phyloP scores from a whole-genome alignment of 192 early-diverging fungal genomes.

The Chytriomyces sp. region DNA sequence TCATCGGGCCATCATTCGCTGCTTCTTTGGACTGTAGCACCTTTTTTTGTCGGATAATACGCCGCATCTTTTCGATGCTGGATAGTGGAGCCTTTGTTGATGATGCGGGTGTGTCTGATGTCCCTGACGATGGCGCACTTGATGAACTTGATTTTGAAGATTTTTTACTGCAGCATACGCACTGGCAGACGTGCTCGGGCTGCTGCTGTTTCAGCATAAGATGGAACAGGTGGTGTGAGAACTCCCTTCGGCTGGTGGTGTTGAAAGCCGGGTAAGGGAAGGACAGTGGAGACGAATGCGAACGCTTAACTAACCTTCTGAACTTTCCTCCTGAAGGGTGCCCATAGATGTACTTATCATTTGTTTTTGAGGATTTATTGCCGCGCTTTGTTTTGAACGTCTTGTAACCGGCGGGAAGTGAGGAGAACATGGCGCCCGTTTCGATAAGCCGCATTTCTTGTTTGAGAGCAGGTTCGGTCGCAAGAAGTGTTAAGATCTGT shows the following conservation, averaged over 20 bases:
- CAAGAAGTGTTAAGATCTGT: not conserved
- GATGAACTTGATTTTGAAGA: not conserved
- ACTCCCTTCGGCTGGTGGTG: not conserved
- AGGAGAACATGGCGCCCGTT: not conserved
- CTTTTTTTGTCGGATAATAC: not conserved
- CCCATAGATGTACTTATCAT: slow-evolving; percentile 17
- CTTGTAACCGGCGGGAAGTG: slow-evolving; percentile 1
- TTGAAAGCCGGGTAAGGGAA: not conserved
- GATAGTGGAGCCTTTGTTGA: not conserved
- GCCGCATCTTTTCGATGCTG: not conserved
- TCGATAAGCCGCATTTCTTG: not conserved
- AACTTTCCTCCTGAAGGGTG: not conserved
- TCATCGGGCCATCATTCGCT: too few species aligned
- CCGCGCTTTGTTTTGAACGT: not conserved
- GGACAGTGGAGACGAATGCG: not conserved
- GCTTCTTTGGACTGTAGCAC: not conserved
- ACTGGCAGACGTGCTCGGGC: slow-evolving; percentile 8
- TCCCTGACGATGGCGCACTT: not conserved
- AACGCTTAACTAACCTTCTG: slow-evolving; percentile 12
- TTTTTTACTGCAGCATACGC: not conserved
- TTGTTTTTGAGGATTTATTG: not conserved
- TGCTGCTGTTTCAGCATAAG: not conserved
- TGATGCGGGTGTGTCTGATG: not conserved
- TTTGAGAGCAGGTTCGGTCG: not conserved
- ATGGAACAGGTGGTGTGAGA: not conserved